phyloP scores from a whole-genome alignment of 192 early-diverging fungal genomes.

The Backusella liffmaniae region DNA sequence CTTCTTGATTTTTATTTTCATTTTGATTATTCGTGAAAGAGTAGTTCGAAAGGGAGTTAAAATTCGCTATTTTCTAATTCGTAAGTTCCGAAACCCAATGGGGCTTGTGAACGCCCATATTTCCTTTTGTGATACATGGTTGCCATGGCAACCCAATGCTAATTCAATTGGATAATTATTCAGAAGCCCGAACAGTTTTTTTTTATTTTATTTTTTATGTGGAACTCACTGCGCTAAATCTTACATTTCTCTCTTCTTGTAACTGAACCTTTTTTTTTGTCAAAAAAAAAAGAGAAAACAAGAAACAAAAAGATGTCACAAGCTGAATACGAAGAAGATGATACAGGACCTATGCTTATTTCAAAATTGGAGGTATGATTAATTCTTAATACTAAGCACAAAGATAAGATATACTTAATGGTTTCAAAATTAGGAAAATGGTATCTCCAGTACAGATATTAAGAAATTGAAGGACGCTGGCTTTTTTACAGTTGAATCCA shows the following conservation, averaged over 20 bases:
- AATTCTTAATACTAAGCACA: background rate
- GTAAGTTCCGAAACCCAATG: background rate
- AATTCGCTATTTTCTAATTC: background rate
- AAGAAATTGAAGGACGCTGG: slow-evolving; percentile 89
- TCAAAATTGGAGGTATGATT: background rate
- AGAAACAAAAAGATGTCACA: slow-evolving; percentile 6
- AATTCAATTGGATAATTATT: background rate
- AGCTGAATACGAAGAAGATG: background rate
- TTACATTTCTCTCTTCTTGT: background rate
- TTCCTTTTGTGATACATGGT: background rate
- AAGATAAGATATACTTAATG: background rate
- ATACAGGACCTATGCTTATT: slow-evolving; percentile 8
- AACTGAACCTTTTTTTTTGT: background rate
- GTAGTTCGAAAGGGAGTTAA: background rate
- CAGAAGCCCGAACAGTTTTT: background rate
- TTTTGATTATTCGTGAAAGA: too few species aligned
- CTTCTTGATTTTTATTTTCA: too few species aligned
- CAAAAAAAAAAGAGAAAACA: background rate
- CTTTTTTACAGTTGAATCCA: slow-evolving; percentile 87
- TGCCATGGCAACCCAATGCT: slow-evolving; percentile 1
- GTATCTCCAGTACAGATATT: slow-evolving; percentile 67
- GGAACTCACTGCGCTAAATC: background rate
- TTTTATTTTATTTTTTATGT: background rate
- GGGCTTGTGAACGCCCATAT: background rate
- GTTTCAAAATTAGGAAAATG: slow-evolving; percentile 51